Evolutionary conservation across 352 stramenopile genomes (phyloP), one percentile per base, ranked within the genome.

Genomic region (Phytophthora litchii): DNA sequence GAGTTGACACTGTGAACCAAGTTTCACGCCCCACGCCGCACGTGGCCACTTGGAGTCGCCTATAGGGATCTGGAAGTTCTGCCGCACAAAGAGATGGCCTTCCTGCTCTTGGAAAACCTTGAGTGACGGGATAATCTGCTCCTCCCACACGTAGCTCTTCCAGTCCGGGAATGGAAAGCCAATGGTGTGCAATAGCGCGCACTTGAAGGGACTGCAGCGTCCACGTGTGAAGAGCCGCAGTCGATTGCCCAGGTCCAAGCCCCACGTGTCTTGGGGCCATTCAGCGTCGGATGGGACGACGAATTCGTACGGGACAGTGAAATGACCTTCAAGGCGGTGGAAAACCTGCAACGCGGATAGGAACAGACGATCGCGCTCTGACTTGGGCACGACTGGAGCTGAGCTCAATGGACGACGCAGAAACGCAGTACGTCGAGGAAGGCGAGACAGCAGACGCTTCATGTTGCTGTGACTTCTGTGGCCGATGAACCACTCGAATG

Each of bases 21-120:
- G 72, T 34, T 92, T 87, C 31, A 98, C 76, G 13, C 89, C 91
- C 88, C 90, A 96, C 9, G 89, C 80, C 6, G 89, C 76, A 23
- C 89, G 70, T 47, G 92, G 90, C 87, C 91, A 98, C 13, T 78
- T 76, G 10, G 70, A 27, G 48, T 86, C 73, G 38, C 83, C 67
- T 12, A 72, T 36, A 1, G 91, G 91, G 7, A 98, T 83, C 31
- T 86, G 76, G 65, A 97, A 98, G 21, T 76, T 67, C 51, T 97
- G 90, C 17, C 89, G 89, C 12, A 98, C 90, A 34, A 97, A 89
- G 23, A 97, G 68, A 66, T 98, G 91, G n/a, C 92, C 93, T 48
- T 97, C 80, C 5, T 91, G 60, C 32, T 92, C 61, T 44, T 91
- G 86, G 64, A 95, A 98, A 2, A 72, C 63, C 13, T 77, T 25